These are phyloP conservation scores for Cyclotella sp. DNA, from an alignment of 108 stramenopile genomes.

Conservation along the genomic window DNA sequence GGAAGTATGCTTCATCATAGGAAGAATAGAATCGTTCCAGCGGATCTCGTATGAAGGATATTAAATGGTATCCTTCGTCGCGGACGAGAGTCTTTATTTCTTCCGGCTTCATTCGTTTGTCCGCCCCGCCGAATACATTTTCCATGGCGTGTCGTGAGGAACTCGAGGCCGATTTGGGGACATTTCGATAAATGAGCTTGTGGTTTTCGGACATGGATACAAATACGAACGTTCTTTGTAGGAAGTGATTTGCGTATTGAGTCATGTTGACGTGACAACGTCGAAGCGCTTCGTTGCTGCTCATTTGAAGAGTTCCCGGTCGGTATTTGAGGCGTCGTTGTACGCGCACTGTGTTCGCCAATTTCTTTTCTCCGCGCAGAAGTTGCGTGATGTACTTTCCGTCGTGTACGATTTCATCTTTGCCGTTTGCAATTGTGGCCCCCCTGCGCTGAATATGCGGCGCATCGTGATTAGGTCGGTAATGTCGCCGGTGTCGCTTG, in stretches of 20 bases:
- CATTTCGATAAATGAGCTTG: conserved; percentile 37
- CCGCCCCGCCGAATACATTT: conserved; percentile 31
- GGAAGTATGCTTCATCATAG: conserved; percentile 48
- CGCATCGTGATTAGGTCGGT: neutral
- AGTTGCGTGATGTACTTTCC: neutral
- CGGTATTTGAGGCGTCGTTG: conserved; percentile 9
- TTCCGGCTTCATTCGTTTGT: conserved; percentile 14
- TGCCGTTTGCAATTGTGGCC: neutral
- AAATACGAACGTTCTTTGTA: neutral
- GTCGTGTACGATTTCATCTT: neutral
- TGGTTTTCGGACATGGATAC: conserved; percentile 30
- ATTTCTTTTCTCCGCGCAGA: neutral
- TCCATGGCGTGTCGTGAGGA: conserved; percentile 43
- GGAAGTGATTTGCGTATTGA: conserved; percentile 23
- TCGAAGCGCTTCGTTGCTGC: conserved; percentile 19
- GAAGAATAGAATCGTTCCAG: conserved; percentile 43
- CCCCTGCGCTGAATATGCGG: neutral
- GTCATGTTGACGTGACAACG: conserved; percentile 34
- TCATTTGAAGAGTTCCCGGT: conserved; percentile 36
- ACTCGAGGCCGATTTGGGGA: conserved; percentile 37
- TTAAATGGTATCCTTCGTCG: conserved; percentile 13
- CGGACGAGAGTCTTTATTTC: conserved; percentile 7
- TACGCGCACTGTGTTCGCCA: neutral
- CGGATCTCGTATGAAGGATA: conserved; percentile 51
- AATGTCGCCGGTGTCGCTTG: neutral